These are phyloP conservation scores for Pyrus bretschneideri DNA, from an alignment of 306 rosid species.

Conservation along the genomic window DNA sequence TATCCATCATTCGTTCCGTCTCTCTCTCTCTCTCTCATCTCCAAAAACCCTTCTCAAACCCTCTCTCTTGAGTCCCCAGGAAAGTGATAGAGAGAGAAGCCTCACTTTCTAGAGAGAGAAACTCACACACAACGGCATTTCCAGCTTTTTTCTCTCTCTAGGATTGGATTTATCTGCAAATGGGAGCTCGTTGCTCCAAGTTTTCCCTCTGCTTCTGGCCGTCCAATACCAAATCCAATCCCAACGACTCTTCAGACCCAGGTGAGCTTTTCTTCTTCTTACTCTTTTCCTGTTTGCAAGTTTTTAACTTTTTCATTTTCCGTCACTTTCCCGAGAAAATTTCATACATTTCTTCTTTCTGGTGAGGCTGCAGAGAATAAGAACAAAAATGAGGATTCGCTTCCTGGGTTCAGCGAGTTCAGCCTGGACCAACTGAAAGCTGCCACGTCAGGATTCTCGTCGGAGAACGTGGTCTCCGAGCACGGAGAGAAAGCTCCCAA, in stretches of 20 bases:
- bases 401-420: constrained; percentile 65
- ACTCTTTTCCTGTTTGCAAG: not conserved
- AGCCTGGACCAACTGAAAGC: constrained; percentile 66
- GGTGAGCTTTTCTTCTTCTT: constrained; percentile 30
- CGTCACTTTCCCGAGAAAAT: constrained; percentile 20
- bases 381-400: constrained; percentile 40
- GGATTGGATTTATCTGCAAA: constrained; percentile 33
- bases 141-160: not conserved
- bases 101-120: not conserved
- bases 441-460: constrained; percentile 82
- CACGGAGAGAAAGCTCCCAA: constrained; percentile 99
- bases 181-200: constrained; percentile 98
- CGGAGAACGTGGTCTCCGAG: constrained; percentile 88
- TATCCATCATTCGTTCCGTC: constrained; percentile 1
- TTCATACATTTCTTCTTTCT: not conserved
- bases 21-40: not conserved
- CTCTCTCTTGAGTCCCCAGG: not conserved
- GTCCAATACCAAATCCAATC: constrained; percentile 68
- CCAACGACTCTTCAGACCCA: constrained; percentile 46
- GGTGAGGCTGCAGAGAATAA: constrained; percentile 55
- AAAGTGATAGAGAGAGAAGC: constrained; percentile 11
- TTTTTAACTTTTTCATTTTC: not conserved
- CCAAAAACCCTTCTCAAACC: not conserved
- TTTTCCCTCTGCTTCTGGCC: constrained; percentile 79
- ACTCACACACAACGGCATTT: not conserved